Percentiles rank a stretch among this genome's conserved stretches.
phyloP scores from a whole-genome alignment of 108 stramenopile species.

The Cyclotella cryptica region DNA sequence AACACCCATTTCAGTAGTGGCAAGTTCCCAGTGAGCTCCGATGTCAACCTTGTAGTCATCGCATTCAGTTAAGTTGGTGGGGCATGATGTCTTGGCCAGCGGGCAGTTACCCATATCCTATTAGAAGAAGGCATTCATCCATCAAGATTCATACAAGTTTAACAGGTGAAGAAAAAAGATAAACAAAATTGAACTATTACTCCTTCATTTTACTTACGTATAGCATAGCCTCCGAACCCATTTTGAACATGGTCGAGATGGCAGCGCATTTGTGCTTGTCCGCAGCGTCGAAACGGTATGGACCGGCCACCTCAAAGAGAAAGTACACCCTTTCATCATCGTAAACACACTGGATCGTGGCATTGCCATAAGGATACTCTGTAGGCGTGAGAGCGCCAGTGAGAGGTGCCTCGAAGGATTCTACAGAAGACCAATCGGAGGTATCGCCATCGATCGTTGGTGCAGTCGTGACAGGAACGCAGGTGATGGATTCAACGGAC shows the following conservation, averaged over 20 bases:
- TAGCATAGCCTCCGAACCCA: conserved; percentile 33
- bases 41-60: conserved; percentile 46
- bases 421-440: conserved; percentile 27
- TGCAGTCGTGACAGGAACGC: conserved; percentile 3
- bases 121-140: background rate
- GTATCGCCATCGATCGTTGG: conserved; percentile 34
- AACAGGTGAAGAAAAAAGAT: background rate
- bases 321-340: conserved; percentile 40
- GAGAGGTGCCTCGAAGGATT: conserved; percentile 21
- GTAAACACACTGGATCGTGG: conserved; percentile 39
- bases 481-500: conserved; percentile 21
- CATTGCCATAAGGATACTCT: conserved; percentile 23
- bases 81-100: background rate
- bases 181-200: background rate
- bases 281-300: conserved; percentile 29
- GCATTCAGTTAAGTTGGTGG: conserved; percentile 23
- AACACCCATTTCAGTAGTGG: conserved; percentile 27
- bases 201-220: background rate
- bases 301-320: conserved; percentile 35
- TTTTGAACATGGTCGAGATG: conserved; percentile 51
- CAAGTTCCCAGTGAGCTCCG: conserved; percentile 47
- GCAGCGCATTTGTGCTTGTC: conserved; percentile 41
- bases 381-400: conserved; percentile 8
- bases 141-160: background rate
- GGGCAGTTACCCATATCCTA: conserved; percentile 55